Conservation (phyloP, 2,329 filamentous ascomycete species). For the Alternaria burnsii region DNA sequence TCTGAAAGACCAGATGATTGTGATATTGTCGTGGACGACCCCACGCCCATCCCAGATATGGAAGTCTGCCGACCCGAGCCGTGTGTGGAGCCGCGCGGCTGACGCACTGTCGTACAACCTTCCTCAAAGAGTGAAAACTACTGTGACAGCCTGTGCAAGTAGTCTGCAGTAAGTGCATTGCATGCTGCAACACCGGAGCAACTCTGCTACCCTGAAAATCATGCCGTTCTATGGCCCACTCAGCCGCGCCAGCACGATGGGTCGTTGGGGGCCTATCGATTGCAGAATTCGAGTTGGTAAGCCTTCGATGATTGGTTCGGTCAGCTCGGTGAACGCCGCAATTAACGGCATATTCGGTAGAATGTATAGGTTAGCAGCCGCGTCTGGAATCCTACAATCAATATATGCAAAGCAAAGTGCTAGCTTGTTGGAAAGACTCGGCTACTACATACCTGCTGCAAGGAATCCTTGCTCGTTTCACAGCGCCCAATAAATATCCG, state of each 20-base stretch:
- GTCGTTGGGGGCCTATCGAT: neutral
- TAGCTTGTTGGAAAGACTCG: neutral
- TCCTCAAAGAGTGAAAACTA: conserved; percentile 5
- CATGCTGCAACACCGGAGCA: conserved; percentile 12
- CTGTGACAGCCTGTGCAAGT: neutral
- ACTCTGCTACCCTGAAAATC: conserved; percentile 3
- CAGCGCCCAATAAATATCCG: conserved; percentile 2
- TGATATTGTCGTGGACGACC: neutral
- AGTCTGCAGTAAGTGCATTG: conserved; percentile 12
- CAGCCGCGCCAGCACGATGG: neutral
- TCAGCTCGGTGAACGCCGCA: neutral
- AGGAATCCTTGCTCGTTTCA: conserved; percentile 1
- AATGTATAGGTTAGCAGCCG: neutral
- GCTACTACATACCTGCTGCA: conserved; percentile 7
- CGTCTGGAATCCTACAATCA: neutral
- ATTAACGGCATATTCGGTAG: neutral
- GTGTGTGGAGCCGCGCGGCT: conserved; percentile 22
- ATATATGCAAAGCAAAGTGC: conserved; percentile 1
- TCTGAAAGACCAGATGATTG: neutral
- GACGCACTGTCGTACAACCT: conserved; percentile 10
- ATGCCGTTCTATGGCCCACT: neutral
- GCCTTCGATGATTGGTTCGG: neutral
- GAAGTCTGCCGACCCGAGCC: conserved; percentile 21
- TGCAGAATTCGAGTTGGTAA: neutral
- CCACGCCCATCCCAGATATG: conserved; percentile 8